Conservation (phyloP, 1,139 yeast species). For the Protomyces pachydermus region DNA sequence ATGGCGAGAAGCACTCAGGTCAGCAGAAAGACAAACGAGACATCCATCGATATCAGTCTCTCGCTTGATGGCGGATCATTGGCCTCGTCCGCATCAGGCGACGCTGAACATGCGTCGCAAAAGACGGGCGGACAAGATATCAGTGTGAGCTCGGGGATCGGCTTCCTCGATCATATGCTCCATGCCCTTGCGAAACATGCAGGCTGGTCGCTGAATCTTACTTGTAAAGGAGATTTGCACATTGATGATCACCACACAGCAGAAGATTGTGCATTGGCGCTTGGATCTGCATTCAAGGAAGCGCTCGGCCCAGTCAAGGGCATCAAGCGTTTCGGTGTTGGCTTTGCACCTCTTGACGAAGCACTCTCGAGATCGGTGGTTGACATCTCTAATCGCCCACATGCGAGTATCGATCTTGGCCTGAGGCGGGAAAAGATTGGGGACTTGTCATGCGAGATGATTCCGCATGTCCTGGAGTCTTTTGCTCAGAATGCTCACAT, state of each 20-base stretch:
- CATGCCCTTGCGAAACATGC: constrained; percentile 95
- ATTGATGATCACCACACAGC: constrained; percentile 97
- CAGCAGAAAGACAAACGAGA: constrained; percentile 74
- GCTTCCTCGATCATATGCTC: constrained; percentile 93
- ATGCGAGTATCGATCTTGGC: constrained; percentile 82
- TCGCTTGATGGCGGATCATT: constrained; percentile 80
- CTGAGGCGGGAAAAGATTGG: constrained; percentile 90
- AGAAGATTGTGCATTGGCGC: constrained; percentile 89
- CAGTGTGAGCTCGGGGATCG: constrained; percentile 82
- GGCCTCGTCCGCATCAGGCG: constrained; percentile 46
- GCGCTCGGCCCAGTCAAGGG: constrained; percentile 89
- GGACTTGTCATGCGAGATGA: constrained; percentile 89
- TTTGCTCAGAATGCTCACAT: constrained; percentile 89
- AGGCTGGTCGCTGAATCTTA: constrained; percentile 89
- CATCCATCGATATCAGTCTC: constrained; percentile 81
- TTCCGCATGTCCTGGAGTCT: constrained; percentile 90
- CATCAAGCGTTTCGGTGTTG: constrained; percentile 87
- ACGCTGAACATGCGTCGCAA: constrained; percentile 56
- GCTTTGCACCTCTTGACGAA: constrained; percentile 84
- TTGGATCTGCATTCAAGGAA: constrained; percentile 81
- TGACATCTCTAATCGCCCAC: constrained; percentile 88
- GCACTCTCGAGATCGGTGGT: constrained; percentile 92
- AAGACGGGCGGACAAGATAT: constrained; percentile 63
- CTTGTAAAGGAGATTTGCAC: constrained; percentile 89
- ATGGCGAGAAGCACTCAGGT: constrained; percentile 11